Percentiles rank a stretch among this genome's conserved stretches.
Evolutionary conservation across 176 grass and related monocot genomes (phyloP).

Genomic region (Triticum aestivum): IWGSC_CS_RefSeq_v2.1 NC_057812.1:515613278-515613777

Average conservation of each 20-base stretch:
- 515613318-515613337: neutral
- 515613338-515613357: neutral
- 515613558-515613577: conserved; percentile 8
- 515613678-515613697: neutral
- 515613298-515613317: conserved; percentile 15
- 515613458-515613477: conserved; percentile 56
- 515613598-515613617: neutral
- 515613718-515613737: neutral
- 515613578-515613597: neutral
- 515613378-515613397: conserved; percentile 42
- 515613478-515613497: conserved; percentile 50
- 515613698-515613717: neutral
- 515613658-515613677: neutral
- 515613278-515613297: conserved; percentile 36
- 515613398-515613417: conserved; percentile 82
- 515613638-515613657: neutral
- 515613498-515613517: conserved; percentile 61
- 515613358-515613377: neutral
- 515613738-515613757: neutral
- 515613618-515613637: neutral
- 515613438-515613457: conserved; percentile 54
- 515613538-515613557: conserved; percentile 70
- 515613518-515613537: conserved; percentile 73
- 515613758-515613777: conserved; percentile 22
- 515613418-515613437: conserved; percentile 75